A percentile compares a stretch with the other conserved stretches of the same genome.
These are phyloP conservation scores for Litsea cubeba DNA, from an alignment of 164 flowering plant species.

Conservation along the genomic window DNA sequence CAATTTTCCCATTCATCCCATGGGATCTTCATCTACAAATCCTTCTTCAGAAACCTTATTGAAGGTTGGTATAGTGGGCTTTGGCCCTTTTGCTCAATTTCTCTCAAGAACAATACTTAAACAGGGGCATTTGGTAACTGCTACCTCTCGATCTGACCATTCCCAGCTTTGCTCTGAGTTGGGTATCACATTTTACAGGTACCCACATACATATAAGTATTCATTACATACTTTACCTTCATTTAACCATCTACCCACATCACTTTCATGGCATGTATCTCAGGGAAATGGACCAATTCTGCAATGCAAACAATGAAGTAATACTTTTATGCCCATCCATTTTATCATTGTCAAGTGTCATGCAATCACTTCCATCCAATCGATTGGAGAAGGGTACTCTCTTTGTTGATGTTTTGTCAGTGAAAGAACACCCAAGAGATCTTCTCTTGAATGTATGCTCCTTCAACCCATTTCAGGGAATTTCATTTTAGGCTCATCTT, in stretches of 20 bases:
- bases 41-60: slow-evolving; percentile 21
- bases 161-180: slow-evolving; percentile 36
- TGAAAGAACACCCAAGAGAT: slow-evolving; percentile 60
- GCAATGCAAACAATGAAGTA: slow-evolving; percentile 49
- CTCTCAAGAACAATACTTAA: slow-evolving; percentile 50
- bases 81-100: slow-evolving; percentile 67
- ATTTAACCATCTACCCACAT: background rate
- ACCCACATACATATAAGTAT: background rate
- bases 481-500: background rate
- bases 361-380: slow-evolving; percentile 39
- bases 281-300: slow-evolving; percentile 17
- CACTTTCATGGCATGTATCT: background rate
- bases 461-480: background rate
- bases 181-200: slow-evolving; percentile 58
- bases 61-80: slow-evolving; percentile 62
- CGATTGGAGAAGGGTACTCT: slow-evolving; percentile 35
- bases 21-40: slow-evolving; percentile 5
- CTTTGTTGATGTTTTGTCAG: slow-evolving; percentile 74
- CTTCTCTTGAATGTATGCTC: slow-evolving; percentile 41
- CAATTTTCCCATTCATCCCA: too few relatives aligned
- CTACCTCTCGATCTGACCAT: slow-evolving; percentile 61
- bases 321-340: slow-evolving; percentile 68
- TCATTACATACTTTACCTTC: background rate
- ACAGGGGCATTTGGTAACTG: slow-evolving; percentile 61
- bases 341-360: slow-evolving; percentile 43